Evolutionary conservation across 805 yeast genomes (phyloP).

Genomic region (Candida ipomoeae): DNA sequence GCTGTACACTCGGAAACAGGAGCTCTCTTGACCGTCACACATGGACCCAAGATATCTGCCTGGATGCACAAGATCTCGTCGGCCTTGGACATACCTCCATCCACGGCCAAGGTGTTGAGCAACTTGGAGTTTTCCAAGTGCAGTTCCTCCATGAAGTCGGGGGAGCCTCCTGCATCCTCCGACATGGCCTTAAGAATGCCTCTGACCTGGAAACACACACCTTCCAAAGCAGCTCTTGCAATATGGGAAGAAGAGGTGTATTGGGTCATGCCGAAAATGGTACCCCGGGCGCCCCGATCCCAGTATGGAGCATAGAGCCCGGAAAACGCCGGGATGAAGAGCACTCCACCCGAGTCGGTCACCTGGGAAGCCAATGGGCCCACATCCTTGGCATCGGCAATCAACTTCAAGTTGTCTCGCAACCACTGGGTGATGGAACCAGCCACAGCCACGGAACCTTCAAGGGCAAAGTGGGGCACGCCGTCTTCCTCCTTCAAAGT

Average conservation of each 20-base stretch:
- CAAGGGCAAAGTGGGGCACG: conserved; percentile 81
- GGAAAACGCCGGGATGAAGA: conserved; percentile 90
- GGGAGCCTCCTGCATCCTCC: conserved; percentile 66
- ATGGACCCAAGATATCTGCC: conserved; percentile 85
- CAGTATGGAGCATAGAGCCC: conserved; percentile 96
- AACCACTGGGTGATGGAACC: conserved; percentile 94
- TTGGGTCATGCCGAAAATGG: conserved; percentile 89
- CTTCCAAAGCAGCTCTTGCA: conserved; percentile 92
- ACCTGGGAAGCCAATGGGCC: conserved; percentile 88
- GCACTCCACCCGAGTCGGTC: conserved; percentile 81
- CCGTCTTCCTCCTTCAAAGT: conserved; percentile 43
- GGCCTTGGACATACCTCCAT: conserved; percentile 93
- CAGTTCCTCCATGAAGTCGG: conserved; percentile 53
- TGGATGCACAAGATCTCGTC: conserved; percentile 91
- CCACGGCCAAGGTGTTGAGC: conserved; percentile 65
- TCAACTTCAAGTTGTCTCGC: conserved; percentile 81
- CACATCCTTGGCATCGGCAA: conserved; percentile 77
- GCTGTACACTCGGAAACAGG: conserved; percentile 89
- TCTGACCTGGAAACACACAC: conserved; percentile 89
- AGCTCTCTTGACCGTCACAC: conserved; percentile 77
- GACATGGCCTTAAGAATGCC: conserved; percentile 90
- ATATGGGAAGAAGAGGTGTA: conserved; percentile 88
- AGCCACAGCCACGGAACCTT: conserved; percentile 95
- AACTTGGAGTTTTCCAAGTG: conserved; percentile 44
- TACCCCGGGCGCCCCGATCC: conserved; percentile 90